Conservation (phyloP, 2,329 filamentous ascomycete species). For the Emmonsia crescens region DNA sequence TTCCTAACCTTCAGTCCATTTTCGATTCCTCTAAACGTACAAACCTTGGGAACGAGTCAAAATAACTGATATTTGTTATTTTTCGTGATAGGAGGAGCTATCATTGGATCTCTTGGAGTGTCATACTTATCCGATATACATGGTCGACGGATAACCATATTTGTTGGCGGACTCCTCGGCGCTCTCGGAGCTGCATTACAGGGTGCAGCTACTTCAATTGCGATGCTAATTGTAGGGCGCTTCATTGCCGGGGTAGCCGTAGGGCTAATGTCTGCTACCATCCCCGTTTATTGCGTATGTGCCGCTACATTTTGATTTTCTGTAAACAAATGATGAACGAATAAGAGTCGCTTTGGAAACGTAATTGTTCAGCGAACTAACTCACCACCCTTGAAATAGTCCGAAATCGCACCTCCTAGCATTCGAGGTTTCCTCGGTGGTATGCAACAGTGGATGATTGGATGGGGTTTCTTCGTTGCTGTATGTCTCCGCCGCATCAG, state of each 20-base stretch:
- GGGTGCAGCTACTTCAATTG: constrained; percentile 26
- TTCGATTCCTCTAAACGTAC: background rate
- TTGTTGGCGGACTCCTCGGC: constrained; percentile 25
- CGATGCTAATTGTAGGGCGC: constrained; percentile 41
- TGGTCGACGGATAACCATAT: constrained; percentile 25
- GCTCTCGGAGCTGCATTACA: constrained; percentile 27
- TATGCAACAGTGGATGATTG: constrained; percentile 38
- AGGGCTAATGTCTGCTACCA: constrained; percentile 38
- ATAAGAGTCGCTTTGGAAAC: background rate
- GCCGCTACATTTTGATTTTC: background rate
- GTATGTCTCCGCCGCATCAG: constrained; percentile 14
- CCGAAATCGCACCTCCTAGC: constrained; percentile 30
- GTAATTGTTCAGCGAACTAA: background rate
- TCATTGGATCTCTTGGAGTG: constrained; percentile 25
- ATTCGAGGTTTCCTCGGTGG: constrained; percentile 32
- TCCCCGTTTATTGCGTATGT: constrained; percentile 38
- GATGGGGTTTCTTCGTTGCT: constrained; percentile 34
- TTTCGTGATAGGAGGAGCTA: constrained; percentile 26
- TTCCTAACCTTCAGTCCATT: background rate
- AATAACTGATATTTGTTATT: background rate
- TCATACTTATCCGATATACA: constrained; percentile 25
- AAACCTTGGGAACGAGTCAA: background rate
- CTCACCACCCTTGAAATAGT: constrained; percentile 13
- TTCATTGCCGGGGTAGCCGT: constrained; percentile 41
- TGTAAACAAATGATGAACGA: background rate